Percentiles rank a stretch among this genome's conserved stretches.
Conservation (phyloP, 2,329 filamentous ascomycete species). For the Tolypocladium amazonense region DNA sequence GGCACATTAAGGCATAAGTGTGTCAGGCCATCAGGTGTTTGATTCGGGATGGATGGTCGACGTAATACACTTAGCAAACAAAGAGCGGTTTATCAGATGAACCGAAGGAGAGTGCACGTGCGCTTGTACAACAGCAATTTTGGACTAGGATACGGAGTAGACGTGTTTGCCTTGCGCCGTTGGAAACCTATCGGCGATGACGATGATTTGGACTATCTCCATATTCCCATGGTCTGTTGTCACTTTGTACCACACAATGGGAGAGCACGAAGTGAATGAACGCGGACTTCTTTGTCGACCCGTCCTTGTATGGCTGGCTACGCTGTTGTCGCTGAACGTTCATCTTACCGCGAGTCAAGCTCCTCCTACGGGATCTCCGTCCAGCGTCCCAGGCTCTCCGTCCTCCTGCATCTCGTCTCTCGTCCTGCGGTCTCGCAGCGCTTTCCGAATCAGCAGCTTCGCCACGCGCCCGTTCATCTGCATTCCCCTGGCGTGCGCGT, state of each 20-base stretch:
- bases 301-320: not conserved
- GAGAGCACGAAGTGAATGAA: not conserved
- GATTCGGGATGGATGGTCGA: not conserved
- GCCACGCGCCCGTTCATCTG: constrained; percentile 40
- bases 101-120: not conserved
- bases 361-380: not conserved
- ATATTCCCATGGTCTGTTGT: not conserved
- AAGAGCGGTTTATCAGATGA: not conserved
- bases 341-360: not conserved
- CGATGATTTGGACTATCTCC: not conserved
- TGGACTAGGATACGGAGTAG: not conserved
- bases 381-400: not conserved
- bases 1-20: not conserved
- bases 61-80: not conserved
- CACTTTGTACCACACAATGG: not conserved
- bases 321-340: not conserved
- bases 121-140: not conserved
- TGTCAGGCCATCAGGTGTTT: not conserved
- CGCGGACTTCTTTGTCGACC: not conserved
- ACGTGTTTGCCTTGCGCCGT: not conserved
- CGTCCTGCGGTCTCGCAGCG: not conserved
- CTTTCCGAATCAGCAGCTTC: constrained; percentile 9
- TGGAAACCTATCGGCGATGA: not conserved
- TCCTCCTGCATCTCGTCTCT: not conserved
- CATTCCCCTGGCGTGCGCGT: constrained; percentile 34